phyloP scores from a whole-genome alignment of 2,329 filamentous ascomycete genomes.

The Periconia digitata region DNA sequence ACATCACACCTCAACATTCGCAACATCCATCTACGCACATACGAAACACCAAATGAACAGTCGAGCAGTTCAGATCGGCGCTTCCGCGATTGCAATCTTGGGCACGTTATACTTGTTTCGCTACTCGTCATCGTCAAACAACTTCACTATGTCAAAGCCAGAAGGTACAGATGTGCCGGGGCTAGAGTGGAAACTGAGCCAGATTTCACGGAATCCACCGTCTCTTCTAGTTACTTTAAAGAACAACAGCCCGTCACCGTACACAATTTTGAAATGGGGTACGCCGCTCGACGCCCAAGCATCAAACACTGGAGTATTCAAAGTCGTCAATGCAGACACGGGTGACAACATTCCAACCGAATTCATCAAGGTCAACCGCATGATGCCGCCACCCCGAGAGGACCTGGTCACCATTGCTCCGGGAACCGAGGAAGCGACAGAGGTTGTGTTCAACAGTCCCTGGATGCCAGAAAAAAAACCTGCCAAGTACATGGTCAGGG shows the following conservation, averaged over 20 bases:
- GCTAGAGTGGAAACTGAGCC: constrained; percentile 31
- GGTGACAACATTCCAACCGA: constrained; percentile 31
- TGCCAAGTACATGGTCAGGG: constrained; percentile 40
- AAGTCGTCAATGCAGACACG: constrained; percentile 27
- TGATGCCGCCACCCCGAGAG: constrained; percentile 40
- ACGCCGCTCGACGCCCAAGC: constrained; percentile 44
- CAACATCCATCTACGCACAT: neutral
- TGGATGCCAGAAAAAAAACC: constrained; percentile 42
- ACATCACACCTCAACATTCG: neutral
- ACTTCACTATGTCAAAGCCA: constrained; percentile 22
- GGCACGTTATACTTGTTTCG: constrained; percentile 34
- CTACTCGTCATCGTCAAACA: constrained; percentile 17
- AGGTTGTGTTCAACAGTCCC: constrained; percentile 41
- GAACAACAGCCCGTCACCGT: constrained; percentile 37
- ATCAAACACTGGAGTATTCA: constrained; percentile 43
- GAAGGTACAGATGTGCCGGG: constrained; percentile 21
- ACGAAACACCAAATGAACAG: constrained; percentile 24
- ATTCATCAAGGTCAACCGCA: constrained; percentile 38
- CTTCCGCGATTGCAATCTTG: constrained; percentile 26
- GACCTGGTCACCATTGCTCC: constrained; percentile 41
- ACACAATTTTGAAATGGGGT: constrained; percentile 45
- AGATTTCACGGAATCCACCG: constrained; percentile 32
- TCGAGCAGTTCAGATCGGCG: constrained; percentile 28
- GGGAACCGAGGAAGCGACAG: constrained; percentile 32
- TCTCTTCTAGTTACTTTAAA: constrained; percentile 40